Conservation (phyloP, 495 filamentous ascomycete genomes). For the Choiromyces venosus region DNA sequence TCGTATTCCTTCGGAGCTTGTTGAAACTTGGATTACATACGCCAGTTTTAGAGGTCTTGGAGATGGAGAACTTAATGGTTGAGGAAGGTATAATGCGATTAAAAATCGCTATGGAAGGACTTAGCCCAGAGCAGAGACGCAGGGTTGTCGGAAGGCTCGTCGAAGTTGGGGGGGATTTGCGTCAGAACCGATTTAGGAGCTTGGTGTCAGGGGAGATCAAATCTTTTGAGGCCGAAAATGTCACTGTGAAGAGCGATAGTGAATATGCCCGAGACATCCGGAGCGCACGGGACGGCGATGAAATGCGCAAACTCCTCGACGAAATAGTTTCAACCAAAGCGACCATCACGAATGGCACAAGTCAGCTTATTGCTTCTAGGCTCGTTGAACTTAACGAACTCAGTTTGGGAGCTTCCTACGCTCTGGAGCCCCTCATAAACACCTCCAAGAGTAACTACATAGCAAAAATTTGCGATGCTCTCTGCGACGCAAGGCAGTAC, state of each 20-base stretch:
- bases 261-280: background rate
- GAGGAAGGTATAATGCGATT: constrained; percentile 16
- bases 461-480: constrained; percentile 9
- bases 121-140: background rate
- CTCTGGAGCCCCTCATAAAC: constrained; percentile 20
- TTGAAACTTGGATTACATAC: constrained; percentile 13
- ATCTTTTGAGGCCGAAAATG: constrained; percentile 5
- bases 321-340: constrained; percentile 13
- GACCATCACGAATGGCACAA: constrained; percentile 19
- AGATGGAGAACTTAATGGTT: constrained; percentile 21
- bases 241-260: background rate
- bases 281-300: background rate
- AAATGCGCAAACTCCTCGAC: constrained; percentile 10
- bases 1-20: constrained; percentile 19
- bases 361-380: constrained; percentile 20
- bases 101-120: constrained; percentile 20
- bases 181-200: constrained; percentile 14
- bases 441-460: constrained; percentile 17
- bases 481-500: constrained; percentile 16
- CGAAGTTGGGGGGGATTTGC: background rate
- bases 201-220: constrained; percentile 17
- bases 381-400: constrained; percentile 18
- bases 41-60: constrained; percentile 19
- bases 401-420: constrained; percentile 12
- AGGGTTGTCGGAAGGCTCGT: constrained; percentile 3